phyloP scores from a whole-genome alignment of 2,329 filamentous ascomycete genomes.

The Botrytis elliptica region DNA sequence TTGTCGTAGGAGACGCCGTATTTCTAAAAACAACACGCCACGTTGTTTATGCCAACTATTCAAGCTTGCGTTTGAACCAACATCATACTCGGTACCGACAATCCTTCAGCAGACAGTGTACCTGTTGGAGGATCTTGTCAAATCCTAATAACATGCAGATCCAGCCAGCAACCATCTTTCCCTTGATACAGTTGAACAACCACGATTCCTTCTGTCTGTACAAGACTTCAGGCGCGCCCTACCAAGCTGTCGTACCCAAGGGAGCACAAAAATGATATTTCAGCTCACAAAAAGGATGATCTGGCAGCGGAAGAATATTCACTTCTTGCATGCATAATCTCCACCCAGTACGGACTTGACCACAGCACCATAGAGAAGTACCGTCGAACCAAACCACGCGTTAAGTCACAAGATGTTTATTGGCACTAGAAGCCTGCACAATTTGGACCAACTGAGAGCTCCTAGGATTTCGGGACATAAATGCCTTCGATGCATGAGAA shows the following conservation, averaged over 20 bases:
- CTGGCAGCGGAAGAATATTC: constrained; percentile 14
- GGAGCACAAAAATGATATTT: not conserved
- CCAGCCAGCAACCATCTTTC: not conserved
- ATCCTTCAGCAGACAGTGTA: not conserved
- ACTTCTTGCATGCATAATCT: constrained; percentile 13
- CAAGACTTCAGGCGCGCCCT: constrained; percentile 4
- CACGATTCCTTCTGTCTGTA: not conserved
- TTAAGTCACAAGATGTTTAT: constrained; percentile 7
- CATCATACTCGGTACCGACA: not conserved
- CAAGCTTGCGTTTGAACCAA: constrained; percentile 3
- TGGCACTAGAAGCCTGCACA: not conserved
- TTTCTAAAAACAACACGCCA: not conserved
- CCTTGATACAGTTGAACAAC: not conserved
- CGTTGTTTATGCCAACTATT: not conserved
- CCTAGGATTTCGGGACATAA: not conserved
- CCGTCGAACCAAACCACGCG: not conserved
- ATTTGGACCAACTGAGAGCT: not conserved
- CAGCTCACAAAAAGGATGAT: constrained; percentile 10
- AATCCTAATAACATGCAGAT: not conserved
- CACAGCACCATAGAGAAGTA: not conserved
- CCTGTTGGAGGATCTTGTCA: not conserved
- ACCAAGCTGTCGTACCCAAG: not conserved
- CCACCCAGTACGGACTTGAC: not conserved
- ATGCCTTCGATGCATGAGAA: constrained; percentile 10
- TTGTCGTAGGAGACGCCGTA: not conserved